A percentile compares a stretch with the other conserved stretches of the same genome.
These are phyloP conservation scores for Davidsoniella australis DNA, from an alignment of 2,329 filamentous ascomycete species.

Conservation along the genomic window DNA sequence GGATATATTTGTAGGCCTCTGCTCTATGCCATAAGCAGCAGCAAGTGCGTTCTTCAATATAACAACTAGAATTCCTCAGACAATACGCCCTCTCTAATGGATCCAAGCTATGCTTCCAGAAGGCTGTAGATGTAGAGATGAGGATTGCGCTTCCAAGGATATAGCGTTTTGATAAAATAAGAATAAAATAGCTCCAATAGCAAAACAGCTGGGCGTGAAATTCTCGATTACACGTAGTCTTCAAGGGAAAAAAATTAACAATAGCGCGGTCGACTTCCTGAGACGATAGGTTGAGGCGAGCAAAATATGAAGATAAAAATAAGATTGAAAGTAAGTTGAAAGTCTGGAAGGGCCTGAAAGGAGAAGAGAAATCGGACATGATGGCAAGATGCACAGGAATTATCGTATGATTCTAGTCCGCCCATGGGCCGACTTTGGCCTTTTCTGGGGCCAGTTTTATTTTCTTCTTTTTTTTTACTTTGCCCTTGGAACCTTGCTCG, in stretches of 20 bases:
- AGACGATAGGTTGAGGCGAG: constrained; percentile 10
- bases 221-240: not conserved
- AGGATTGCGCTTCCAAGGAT: not conserved
- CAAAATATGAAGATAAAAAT: not conserved
- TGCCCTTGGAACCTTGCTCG: too few relatives aligned
- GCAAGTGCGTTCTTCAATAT: too few relatives aligned
- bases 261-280: not conserved
- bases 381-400: constrained; percentile 9
- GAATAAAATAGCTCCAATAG: not conserved
- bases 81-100: too few relatives aligned
- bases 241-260: not conserved
- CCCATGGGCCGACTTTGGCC: constrained; percentile 5
- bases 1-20: too few relatives aligned
- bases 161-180: not conserved
- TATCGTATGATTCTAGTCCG: constrained; percentile 11
- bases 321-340: constrained; percentile 4
- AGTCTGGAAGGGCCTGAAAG: constrained; percentile 16
- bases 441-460: too few relatives aligned
- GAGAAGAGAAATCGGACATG: constrained; percentile 13
- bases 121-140: not conserved
- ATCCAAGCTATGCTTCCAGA: too few relatives aligned
- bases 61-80: too few relatives aligned
- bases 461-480: too few relatives aligned
- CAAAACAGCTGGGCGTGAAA: not conserved
- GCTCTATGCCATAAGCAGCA: too few relatives aligned